Percentiles rank a stretch among this genome's conserved stretches.
Conservation (phyloP, 1,139 yeast genomes). For the Blastobotrys raffinosifermentans region DNA sequence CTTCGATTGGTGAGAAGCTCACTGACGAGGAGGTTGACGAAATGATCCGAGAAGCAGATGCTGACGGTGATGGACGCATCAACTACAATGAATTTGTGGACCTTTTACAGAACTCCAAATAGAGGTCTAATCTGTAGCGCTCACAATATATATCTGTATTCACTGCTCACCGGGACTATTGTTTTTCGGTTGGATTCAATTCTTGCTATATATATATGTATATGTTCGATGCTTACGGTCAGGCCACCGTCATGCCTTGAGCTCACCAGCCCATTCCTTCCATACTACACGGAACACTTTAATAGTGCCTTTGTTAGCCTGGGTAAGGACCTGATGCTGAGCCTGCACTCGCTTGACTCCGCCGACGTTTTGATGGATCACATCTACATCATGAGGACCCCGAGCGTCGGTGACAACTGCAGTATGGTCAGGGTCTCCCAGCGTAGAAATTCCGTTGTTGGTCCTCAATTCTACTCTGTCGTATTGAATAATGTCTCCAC, state of each 20-base stretch:
- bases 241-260: conserved; percentile 14
- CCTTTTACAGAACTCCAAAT: conserved; percentile 41
- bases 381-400: conserved; percentile 24
- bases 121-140: conserved; percentile 1
- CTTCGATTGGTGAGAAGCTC: conserved; percentile 93
- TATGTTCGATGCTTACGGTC: not conserved
- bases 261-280: conserved; percentile 46
- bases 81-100: conserved; percentile 93
- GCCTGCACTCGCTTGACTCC: conserved; percentile 45
- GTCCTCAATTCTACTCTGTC: conserved; percentile 41
- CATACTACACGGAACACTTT: conserved; percentile 53
- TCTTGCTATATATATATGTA: conserved; percentile 2
- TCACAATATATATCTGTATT: not conserved
- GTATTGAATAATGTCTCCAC: conserved; percentile 46
- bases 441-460: conserved; percentile 18
- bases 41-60: conserved; percentile 93
- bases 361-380: conserved; percentile 48
- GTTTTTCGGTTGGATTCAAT: too few relatives aligned
- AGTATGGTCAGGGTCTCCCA: conserved; percentile 67
- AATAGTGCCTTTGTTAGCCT: conserved; percentile 45
- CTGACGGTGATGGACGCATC: conserved; percentile 93
- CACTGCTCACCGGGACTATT: not conserved
- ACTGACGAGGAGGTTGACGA: conserved; percentile 95
- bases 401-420: conserved; percentile 44
- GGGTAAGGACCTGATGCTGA: conserved; percentile 42